Percentiles rank a stretch among this genome's conserved stretches.
phyloP scores from a whole-genome alignment of 495 filamentous ascomycete genomes.

The Achaetomiella virescens region DNA sequence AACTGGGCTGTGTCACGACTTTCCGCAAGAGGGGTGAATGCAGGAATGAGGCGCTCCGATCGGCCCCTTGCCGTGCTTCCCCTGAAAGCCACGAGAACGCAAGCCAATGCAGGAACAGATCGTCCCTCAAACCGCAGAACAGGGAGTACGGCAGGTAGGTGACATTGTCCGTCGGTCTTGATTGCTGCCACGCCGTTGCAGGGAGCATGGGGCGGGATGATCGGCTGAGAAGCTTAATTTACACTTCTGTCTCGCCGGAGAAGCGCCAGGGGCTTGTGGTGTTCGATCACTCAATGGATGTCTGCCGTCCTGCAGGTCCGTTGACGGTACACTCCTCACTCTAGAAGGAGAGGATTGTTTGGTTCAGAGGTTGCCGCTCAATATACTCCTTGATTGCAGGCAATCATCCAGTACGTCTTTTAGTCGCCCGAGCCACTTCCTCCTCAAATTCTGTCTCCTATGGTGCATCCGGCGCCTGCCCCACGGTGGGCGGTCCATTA shows the following conservation, averaged over 20 bases:
- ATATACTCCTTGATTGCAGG: constrained; percentile 19
- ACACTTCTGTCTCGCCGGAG: constrained; percentile 1
- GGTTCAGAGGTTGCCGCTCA: not conserved
- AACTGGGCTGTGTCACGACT: too few relatives aligned
- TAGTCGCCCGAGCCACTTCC: constrained; percentile 11
- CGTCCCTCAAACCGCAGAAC: too few relatives aligned
- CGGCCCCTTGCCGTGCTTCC: too few relatives aligned
- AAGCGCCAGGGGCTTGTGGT: constrained; percentile 13
- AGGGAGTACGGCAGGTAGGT: too few relatives aligned
- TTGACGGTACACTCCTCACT: not conserved
- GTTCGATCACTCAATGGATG: not conserved
- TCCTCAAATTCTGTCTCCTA: not conserved
- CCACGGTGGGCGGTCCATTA: not conserved
- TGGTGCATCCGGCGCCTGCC: not conserved
- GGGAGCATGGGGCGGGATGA: not conserved
- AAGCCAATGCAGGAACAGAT: too few relatives aligned
- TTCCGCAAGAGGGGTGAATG: too few relatives aligned
- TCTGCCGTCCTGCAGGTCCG: constrained; percentile 6
- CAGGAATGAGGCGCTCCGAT: too few relatives aligned
- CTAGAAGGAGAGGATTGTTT: not conserved
- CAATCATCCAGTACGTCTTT: constrained; percentile 2
- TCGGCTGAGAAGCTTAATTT: constrained; percentile 18
- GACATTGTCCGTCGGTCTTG: not conserved
- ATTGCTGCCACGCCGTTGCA: not conserved
- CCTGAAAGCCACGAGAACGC: too few relatives aligned